Conservation (phyloP, 805 yeast species). For the Candida berthetii region DNA sequence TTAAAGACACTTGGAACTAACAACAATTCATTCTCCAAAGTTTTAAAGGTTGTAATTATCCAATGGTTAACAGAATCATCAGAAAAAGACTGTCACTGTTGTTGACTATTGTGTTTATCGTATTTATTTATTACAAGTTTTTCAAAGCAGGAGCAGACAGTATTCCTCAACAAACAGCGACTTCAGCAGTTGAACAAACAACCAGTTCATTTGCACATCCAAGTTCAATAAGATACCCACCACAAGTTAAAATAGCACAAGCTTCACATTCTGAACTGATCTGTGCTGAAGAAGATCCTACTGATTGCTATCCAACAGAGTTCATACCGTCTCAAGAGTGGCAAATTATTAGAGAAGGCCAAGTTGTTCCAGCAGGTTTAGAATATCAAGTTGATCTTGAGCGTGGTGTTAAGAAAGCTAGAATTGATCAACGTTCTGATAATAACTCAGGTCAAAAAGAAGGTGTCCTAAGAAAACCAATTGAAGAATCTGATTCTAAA, state of each 20-base stretch:
- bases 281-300: constrained; percentile 35
- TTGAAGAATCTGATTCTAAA: constrained; percentile 8
- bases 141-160: background rate
- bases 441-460: constrained; percentile 8
- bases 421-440: constrained; percentile 29
- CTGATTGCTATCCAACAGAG: constrained; percentile 54
- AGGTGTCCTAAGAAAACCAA: constrained; percentile 8
- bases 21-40: background rate
- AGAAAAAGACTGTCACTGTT: background rate
- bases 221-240: background rate
- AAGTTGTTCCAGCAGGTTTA: constrained; percentile 72
- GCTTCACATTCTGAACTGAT: constrained; percentile 15
- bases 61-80: background rate
- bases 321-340: constrained; percentile 66
- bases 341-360: constrained; percentile 66
- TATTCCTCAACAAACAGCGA: too few relatives aligned
- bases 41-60: too few relatives aligned
- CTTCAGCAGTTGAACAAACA: background rate
- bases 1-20: too few relatives aligned
- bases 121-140: background rate
- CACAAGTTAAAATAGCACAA: background rate
- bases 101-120: background rate
- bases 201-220: background rate
- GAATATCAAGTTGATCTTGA: constrained; percentile 23
- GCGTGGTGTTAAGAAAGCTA: constrained; percentile 70